Percentiles rank a stretch among this genome's conserved stretches.
phyloP scores from a whole-genome alignment of 1,284 basidiomycete species.

The Afroboletus lepidellus region DNA sequence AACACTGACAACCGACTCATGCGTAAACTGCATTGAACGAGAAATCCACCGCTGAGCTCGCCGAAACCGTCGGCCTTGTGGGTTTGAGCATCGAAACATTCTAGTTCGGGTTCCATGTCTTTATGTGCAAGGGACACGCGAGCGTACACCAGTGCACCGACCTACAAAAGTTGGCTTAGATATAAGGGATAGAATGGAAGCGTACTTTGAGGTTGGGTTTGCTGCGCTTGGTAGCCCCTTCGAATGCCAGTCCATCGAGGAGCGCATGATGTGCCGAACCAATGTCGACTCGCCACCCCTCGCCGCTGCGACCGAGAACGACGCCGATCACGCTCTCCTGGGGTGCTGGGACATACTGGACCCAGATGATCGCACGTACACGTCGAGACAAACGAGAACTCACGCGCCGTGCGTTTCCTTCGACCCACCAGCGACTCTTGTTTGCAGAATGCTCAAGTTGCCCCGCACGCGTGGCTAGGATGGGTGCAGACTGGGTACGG shows the following conservation, averaged over 20 bases:
- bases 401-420: conserved; percentile 72
- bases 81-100: conserved; percentile 85
- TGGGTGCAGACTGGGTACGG: conserved; percentile 30
- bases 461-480: conserved; percentile 69
- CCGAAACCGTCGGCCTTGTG: conserved; percentile 83
- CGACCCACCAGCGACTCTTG: conserved; percentile 78
- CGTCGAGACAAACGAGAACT: conserved; percentile 22
- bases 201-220: conserved; percentile 78
- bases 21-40: conserved; percentile 71
- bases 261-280: conserved; percentile 75
- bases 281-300: conserved; percentile 82
- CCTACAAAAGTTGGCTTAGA: conserved; percentile 41
- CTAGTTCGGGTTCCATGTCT: conserved; percentile 87
- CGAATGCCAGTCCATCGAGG: conserved; percentile 80
- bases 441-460: conserved; percentile 67
- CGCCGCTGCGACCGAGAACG: conserved; percentile 67
- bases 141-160: conserved; percentile 79
- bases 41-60: conserved; percentile 77
- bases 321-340: conserved; percentile 81
- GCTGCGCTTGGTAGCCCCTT: conserved; percentile 82
- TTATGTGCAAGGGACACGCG: conserved; percentile 83
- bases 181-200: not conserved
- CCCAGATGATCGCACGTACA: not conserved
- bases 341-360: conserved; percentile 80
- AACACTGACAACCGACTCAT: conserved; percentile 72